Evolutionary conservation across 2,329 filamentous ascomycete genomes (phyloP).

Genomic region (Sclerotinia borealis): DNA sequence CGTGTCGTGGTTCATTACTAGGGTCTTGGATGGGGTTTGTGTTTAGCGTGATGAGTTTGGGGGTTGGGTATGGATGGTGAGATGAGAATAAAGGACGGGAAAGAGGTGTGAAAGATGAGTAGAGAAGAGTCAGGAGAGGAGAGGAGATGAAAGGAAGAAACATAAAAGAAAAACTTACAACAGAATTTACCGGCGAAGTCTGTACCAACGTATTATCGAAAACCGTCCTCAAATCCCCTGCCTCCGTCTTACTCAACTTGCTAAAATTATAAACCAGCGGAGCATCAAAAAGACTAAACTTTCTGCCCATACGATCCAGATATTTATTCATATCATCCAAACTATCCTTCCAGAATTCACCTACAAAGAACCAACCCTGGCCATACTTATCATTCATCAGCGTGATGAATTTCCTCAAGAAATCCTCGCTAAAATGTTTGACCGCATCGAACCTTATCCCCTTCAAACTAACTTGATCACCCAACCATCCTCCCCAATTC

Average conservation of each 20-base stretch:
- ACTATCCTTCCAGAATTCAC: conserved; percentile 63
- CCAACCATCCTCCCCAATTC: conserved; percentile 63
- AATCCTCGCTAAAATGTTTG: conserved; percentile 65
- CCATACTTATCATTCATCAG: conserved; percentile 47
- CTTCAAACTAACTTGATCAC: conserved; percentile 51
- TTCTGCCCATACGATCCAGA: conserved; percentile 50
- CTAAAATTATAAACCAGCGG: conserved; percentile 65
- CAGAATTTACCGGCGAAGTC: conserved; percentile 47
- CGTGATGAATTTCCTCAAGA: conserved; percentile 58
- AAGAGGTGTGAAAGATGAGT: not conserved
- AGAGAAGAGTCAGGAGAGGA: too few relatives aligned
- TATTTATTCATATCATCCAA: conserved; percentile 50
- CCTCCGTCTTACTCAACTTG: conserved; percentile 47
- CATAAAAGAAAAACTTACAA: conserved; percentile 38
- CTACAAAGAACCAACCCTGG: conserved; percentile 56
- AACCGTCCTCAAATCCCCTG: conserved; percentile 56
- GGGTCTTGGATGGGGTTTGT: conserved; percentile 39
- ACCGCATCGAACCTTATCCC: conserved; percentile 68
- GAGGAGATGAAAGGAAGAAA: too few relatives aligned
- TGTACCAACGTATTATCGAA: conserved; percentile 56
- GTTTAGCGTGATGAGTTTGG: too few relatives aligned
- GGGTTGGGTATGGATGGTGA: too few relatives aligned
- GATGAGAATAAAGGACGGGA: too few relatives aligned
- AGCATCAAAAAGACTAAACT: conserved; percentile 59
- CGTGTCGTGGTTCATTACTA: conserved; percentile 70